These are phyloP conservation scores for Globisporangium emineosum DNA, from an alignment of 352 stramenopile genomes.

Conservation along the genomic window DNA sequence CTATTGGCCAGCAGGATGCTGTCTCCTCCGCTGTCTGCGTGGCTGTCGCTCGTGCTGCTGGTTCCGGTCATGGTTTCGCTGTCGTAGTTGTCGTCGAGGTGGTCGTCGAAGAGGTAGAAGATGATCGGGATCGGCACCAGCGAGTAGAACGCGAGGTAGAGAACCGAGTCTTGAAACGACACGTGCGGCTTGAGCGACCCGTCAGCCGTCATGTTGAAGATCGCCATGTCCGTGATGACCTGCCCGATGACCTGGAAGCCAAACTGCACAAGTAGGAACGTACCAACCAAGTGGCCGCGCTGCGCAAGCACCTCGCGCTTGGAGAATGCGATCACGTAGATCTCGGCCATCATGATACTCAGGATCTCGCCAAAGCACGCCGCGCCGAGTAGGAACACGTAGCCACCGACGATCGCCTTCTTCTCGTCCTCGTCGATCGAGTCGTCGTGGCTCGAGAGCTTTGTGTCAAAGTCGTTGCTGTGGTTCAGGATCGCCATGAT, in stretches of 20 bases:
- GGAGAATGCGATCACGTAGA: constrained; percentile 43
- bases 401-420: constrained; percentile 25
- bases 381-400: constrained; percentile 33
- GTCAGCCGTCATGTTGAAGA: constrained; percentile 27
- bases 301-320: constrained; percentile 25
- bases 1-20: constrained; percentile 13
- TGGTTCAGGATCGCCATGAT: constrained; percentile 30
- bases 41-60: constrained; percentile 12
- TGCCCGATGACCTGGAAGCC: constrained; percentile 34
- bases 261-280: constrained; percentile 37
- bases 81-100: constrained; percentile 8
- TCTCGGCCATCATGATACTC: constrained; percentile 38
- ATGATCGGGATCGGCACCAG: constrained; percentile 38
- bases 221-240: constrained; percentile 24
- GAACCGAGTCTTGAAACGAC: constrained; percentile 26
- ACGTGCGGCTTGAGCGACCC: constrained; percentile 16
- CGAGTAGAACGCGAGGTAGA: constrained; percentile 36
- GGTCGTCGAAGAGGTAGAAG: constrained; percentile 35
- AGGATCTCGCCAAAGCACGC: constrained; percentile 46
- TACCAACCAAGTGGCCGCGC: constrained; percentile 36
- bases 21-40: constrained; percentile 4
- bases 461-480: constrained; percentile 19
- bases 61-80: not conserved
- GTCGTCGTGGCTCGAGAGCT: constrained; percentile 21
- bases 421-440: constrained; percentile 23